Evolutionary conservation across 2,329 filamentous ascomycete genomes (phyloP), one percentile per base, ranked within the genome.

Genomic region (Zelopaecilomyces penicillatus): DNA sequence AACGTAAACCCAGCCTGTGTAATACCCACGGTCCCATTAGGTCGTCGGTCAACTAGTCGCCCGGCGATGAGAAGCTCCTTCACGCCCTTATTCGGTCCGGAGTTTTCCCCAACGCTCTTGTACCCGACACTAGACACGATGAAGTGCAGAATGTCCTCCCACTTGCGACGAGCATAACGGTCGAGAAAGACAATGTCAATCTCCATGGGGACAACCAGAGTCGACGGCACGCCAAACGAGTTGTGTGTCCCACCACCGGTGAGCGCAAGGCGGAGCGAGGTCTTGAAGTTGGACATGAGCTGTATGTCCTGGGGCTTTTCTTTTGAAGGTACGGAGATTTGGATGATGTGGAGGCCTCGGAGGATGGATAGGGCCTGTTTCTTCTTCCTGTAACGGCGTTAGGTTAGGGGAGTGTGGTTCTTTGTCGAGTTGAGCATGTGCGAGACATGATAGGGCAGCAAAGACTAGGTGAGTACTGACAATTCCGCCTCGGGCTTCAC

Each of bases 81-180:
- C 30, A 97, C 94, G 11, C 85, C 85, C 56, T 78, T 76, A 61
- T 85, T 87, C 30, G 85, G 80, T 8, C 69, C 67, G 35, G 70
- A 65, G 19, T 67, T 66, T 30, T 71, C 73, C 36, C 70, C 65
- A 11, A 69, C 66, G 58, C 50, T 67, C 58, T 57, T 71, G 62
- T 50, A 77, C 1, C 78, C 81, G 6, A 85, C 83, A 49, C 80
- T 84, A 46, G 84, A 86, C 19, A 98, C 93, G 62, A 98, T 90
- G 59, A 89, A 98, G 63, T 96, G 93, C 39, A 98, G 66, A 29
- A 98, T 95, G 28, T 88, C 85, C 64, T 98, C 94, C 90, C 93
- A 98, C 60, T 95, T 90, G 55, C 78, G 79, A 44, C 87, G 80
- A 5, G 93, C 89, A 65, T 91, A 94, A 29, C 81, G 76, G 59